Percentiles rank a stretch among this genome's conserved stretches.
Evolutionary conservation across 805 yeast species (phyloP).

Genomic region (Scheffersomyces ergatensis): DNA sequence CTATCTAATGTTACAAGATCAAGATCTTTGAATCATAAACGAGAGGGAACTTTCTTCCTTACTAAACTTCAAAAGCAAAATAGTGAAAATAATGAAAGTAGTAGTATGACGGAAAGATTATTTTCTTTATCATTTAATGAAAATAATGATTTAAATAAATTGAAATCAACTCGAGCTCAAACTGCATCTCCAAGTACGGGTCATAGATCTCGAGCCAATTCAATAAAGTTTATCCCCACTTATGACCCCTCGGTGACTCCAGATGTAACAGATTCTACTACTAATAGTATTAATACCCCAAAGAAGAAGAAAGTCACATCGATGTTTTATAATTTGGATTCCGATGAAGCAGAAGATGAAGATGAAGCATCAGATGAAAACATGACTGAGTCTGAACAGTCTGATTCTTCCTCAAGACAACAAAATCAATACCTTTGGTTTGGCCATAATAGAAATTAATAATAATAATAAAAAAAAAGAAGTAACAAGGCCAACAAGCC

Average conservation of each 20-base stretch:
- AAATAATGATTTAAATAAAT: neutral
- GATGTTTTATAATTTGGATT: constrained; percentile 30
- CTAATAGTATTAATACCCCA: neutral
- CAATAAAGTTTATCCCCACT: constrained; percentile 31
- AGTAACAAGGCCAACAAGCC: no score
- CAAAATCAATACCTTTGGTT: constrained; percentile 32
- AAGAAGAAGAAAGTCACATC: constrained; percentile 10
- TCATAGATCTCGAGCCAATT: constrained; percentile 8
- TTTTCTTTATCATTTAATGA: constrained; percentile 16
- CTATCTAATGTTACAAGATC: constrained; percentile 16
- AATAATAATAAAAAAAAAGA: no score
- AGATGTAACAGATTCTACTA: neutral
- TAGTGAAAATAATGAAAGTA: constrained; percentile 12
- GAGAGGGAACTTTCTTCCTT: constrained; percentile 9
- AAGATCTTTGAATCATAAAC: constrained; percentile 20
- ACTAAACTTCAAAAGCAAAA: constrained; percentile 7
- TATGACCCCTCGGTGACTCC: neutral
- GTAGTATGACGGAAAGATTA: constrained; percentile 6
- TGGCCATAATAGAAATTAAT: constrained; percentile 28
- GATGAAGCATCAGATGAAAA: constrained; percentile 13
- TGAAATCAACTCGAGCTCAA: neutral
- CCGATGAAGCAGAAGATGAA: constrained; percentile 9
- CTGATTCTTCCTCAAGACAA: constrained; percentile 5
- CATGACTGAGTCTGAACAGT: constrained; percentile 3
- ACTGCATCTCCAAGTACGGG: neutral